phyloP scores from a whole-genome alignment of 192 early-diverging fungal genomes.

The Backusella tarrabulga region DNA sequence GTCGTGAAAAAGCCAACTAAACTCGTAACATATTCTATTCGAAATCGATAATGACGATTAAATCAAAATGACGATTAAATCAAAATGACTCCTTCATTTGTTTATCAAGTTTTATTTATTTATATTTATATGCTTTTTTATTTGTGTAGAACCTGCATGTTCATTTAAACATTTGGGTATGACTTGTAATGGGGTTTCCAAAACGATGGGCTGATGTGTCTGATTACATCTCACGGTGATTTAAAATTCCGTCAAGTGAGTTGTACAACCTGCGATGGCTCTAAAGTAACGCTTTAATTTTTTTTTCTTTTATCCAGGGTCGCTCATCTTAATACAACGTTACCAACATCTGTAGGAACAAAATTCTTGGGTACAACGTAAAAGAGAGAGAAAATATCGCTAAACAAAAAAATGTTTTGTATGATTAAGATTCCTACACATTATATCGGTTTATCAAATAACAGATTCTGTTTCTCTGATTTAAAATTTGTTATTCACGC shows the following conservation, averaged over 20 bases:
- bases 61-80: neutral
- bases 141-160: neutral
- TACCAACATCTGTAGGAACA: neutral
- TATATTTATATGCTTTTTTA: neutral
- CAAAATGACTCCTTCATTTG: neutral
- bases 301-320: neutral
- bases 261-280: neutral
- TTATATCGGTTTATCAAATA: neutral
- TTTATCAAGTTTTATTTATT: neutral
- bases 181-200: neutral
- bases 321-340: neutral
- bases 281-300: neutral
- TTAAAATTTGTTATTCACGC: neutral
- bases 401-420: neutral
- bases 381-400: neutral
- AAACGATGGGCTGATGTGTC: neutral
- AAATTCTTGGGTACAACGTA: neutral
- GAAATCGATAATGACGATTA: neutral
- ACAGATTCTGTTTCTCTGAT: neutral
- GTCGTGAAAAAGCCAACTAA: neutral
- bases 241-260: neutral
- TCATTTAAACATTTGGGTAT: neutral
- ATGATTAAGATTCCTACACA: neutral
- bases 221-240: neutral
- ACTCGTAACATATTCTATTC: neutral